These are phyloP conservation scores for Lumnitzera racemosa DNA, from an alignment of 345 rosid genomes.

Conservation along the genomic window DNA sequence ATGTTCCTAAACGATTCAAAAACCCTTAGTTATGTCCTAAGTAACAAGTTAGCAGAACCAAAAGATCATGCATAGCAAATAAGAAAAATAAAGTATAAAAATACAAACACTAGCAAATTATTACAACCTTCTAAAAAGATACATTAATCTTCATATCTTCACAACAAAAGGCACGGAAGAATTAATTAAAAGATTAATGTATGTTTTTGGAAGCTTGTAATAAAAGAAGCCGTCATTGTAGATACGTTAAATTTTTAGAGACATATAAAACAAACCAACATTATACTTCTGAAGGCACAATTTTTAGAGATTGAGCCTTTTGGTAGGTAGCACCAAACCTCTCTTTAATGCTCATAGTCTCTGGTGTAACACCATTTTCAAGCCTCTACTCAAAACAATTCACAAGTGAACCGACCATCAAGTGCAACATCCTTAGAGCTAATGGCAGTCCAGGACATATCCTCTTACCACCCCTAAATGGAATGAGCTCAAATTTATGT, in stretches of 20 bases:
- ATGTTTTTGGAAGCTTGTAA: no score
- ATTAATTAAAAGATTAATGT: background rate
- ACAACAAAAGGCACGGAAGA: no score
- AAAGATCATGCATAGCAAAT: no score
- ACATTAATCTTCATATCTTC: no score
- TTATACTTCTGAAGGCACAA: no score
- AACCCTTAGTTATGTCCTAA: no score
- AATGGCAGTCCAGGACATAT: constrained; percentile 29
- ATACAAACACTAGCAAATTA: no score
- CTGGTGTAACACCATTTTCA: constrained; percentile 11
- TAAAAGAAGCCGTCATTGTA: background rate
- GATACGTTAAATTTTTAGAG: background rate
- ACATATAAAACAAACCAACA: no score
- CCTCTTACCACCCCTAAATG: constrained; percentile 29
- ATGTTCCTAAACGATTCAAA: no score
- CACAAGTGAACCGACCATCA: constrained; percentile 23
- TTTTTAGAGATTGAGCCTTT: constrained; percentile 8
- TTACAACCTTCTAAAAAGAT: no score
- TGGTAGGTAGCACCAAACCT: constrained; percentile 17
- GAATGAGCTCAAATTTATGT: constrained; percentile 17
- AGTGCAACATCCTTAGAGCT: constrained; percentile 19
- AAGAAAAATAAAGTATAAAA: no score
- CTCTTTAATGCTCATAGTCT: constrained; percentile 19
- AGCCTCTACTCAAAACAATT: constrained; percentile 23
- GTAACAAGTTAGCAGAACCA: no score